A percentile compares a stretch with the other conserved stretches of the same genome.
Evolutionary conservation across 1,139 yeast genomes (phyloP).

Genomic region (Nakaseomyces bracarensis): DNA sequence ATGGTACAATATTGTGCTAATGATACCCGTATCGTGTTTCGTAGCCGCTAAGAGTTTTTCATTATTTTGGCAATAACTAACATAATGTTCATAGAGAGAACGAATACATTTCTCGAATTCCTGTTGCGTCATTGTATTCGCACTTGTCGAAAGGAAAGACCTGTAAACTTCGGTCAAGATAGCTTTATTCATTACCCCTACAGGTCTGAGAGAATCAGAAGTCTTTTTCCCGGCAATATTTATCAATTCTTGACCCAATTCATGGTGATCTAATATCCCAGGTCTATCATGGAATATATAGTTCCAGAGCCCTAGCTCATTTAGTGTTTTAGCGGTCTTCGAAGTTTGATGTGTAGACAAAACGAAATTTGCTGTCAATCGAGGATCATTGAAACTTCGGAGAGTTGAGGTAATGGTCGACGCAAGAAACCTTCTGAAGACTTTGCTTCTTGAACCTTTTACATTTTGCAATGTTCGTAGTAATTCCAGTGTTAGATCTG

Average conservation of each 20-base stretch:
- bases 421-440: constrained; percentile 13
- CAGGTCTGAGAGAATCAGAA: neutral
- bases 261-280: constrained; percentile 1
- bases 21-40: constrained; percentile 20
- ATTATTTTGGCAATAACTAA: constrained; percentile 8
- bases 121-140: constrained; percentile 11
- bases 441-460: constrained; percentile 14
- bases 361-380: constrained; percentile 19
- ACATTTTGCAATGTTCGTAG: neutral
- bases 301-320: constrained; percentile 25
- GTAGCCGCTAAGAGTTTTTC: constrained; percentile 7
- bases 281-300: constrained; percentile 14
- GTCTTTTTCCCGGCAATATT: neutral
- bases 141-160: constrained; percentile 14
- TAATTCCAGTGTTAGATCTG: neutral
- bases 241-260: neutral
- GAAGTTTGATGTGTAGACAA: constrained; percentile 16
- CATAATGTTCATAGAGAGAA: constrained; percentile 20
- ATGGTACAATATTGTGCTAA: constrained; percentile 18
- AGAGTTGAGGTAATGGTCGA: constrained; percentile 13
- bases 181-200: neutral
- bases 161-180: constrained; percentile 23
- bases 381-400: constrained; percentile 26
- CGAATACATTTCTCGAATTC: constrained; percentile 17
- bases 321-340: constrained; percentile 15